Evolutionary conservation across 441 rosid species (phyloP), one percentile per base, ranked within the genome.

Genomic region (Erysimum pusillum): DNA sequence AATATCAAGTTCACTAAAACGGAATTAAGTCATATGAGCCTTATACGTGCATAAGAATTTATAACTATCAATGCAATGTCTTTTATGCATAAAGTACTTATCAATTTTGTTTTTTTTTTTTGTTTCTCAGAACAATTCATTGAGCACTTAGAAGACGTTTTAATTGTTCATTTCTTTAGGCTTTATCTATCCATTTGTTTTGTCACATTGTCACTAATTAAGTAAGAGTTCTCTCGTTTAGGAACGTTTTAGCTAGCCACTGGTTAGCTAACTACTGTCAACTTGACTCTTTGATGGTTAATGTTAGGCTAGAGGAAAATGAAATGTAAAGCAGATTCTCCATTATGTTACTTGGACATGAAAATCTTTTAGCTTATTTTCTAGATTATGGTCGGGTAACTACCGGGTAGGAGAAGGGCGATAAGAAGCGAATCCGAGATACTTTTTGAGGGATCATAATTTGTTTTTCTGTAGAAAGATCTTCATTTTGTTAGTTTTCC

Each of bases 381-480:
- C 49, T 49, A 49, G 28, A 48, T 32, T 49, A 66, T 35, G 59
- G 35, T 35, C 8, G 18, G 13, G 12, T 63, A 25, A 14, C 5
- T 13, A 56, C 18, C 15, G 39, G 39, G 36, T 54, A 13, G 39
- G 25, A 22, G 25, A 22, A n/a, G 17, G 48, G 58, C 3, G 58
- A 35, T 35, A 35, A 63, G 20, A 52, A 67, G 28, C 15, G 52
- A 54, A 54, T 68, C 73, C 39, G 10, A 68, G 4, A 68, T 54
- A 25, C 14, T 39, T 67, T 54, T 53, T 35, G 48, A 67, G 35
- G 18, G 28, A 18, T 48, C 58, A 13, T 18, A 34, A 17, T 48
- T 48, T 34, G 4, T 48, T 65, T 9, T 6, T 4, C 3, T 48
- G 57, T 32, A 11, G 39, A 48, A 66, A 46, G 10, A 62, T 62